These are phyloP conservation scores for Cryptosporidium meleagridis DNA, from an alignment of 169 alveolate genomes.

Conservation along the genomic window DNA sequence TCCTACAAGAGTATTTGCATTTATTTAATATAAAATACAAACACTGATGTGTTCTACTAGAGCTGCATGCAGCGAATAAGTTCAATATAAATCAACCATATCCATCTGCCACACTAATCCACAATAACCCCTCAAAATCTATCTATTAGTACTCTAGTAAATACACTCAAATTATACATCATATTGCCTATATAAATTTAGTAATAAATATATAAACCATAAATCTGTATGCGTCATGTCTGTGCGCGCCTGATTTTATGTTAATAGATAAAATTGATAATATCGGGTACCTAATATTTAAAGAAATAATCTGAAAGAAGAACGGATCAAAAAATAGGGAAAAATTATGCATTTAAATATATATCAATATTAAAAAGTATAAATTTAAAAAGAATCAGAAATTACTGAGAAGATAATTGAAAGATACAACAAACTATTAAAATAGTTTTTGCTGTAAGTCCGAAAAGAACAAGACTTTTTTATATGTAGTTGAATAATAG, in stretches of 20 bases:
- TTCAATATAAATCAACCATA: neutral
- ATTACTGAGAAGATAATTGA: no score
- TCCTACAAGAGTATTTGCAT: neutral
- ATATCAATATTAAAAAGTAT: neutral
- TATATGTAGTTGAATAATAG: neutral
- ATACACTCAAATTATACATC: no score
- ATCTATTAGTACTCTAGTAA: no score
- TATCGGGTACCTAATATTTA: neutral
- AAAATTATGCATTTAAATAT: neutral
- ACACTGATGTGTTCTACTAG: neutral
- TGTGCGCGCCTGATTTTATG: conserved; percentile 5
- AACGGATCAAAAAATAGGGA: neutral
- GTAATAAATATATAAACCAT: neutral
- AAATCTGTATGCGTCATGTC: neutral
- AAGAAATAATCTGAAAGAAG: neutral
- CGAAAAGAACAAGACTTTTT: no score
- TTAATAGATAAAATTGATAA: neutral
- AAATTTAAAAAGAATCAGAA: neutral
- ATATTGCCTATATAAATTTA: neutral
- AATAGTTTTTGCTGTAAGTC: no score
- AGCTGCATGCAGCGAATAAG: neutral
- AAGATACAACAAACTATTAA: neutral
- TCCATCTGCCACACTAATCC: neutral
- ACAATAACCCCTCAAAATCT: neutral
- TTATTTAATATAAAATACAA: neutral